phyloP scores from a whole-genome alignment of 371 early-diverging fungal species.

The Actinomortierella wolfii region DNA sequence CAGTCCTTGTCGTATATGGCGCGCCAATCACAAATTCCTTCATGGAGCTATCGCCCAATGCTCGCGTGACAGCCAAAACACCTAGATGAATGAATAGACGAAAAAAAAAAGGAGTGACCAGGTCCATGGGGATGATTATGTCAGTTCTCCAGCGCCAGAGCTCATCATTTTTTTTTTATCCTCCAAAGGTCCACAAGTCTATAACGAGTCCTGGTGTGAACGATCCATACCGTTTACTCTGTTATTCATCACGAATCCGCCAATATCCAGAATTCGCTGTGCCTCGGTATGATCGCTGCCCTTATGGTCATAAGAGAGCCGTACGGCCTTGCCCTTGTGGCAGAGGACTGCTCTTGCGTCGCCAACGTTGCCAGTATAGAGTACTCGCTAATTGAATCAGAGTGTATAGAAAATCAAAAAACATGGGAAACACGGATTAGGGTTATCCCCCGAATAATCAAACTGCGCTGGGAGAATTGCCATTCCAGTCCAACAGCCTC shows the following conservation, averaged over 20 bases:
- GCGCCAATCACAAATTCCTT: conserved; percentile 95
- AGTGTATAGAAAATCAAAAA: background rate
- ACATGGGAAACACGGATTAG: background rate
- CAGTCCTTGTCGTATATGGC: conserved; percentile 93
- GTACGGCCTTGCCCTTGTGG: conserved; percentile 82
- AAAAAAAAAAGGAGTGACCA: background rate
- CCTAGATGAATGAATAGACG: conserved; percentile 49
- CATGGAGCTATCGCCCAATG: conserved; percentile 95
- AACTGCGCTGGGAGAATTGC: conserved; percentile 1
- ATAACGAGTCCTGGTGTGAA: background rate
- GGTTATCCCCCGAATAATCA: conserved; percentile 7
- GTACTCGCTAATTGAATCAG: conserved; percentile 62
- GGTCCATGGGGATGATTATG: background rate
- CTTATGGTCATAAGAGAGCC: conserved; percentile 97
- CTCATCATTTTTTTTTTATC: background rate
- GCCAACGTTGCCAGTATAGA: conserved; percentile 96
- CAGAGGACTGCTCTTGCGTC: conserved; percentile 94
- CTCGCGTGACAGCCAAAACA: conserved; percentile 95
- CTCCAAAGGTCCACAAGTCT: background rate
- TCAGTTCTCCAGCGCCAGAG: background rate
- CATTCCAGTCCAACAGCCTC: background rate
- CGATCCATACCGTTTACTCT: conserved; percentile 89
- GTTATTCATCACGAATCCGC: conserved; percentile 96
- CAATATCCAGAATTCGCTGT: conserved; percentile 86
- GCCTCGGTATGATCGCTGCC: conserved; percentile 90